phyloP scores from a whole-genome alignment of 1,284 basidiomycete genomes.

The Trametes pubescens region DNA sequence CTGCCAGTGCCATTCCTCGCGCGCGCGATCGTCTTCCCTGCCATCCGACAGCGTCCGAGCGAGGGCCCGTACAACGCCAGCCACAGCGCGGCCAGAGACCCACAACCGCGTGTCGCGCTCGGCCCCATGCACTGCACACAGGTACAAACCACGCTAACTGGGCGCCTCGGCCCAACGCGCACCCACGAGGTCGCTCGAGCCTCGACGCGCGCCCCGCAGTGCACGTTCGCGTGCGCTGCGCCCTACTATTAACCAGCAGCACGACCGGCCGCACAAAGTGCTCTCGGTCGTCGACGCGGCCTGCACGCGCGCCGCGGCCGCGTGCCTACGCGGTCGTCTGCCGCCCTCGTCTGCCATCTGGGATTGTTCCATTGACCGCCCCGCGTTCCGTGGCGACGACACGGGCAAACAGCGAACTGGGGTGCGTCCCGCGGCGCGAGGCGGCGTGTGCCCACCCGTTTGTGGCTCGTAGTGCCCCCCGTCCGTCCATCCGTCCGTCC shows the following conservation, averaged over 20 bases:
- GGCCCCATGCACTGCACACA: conserved; percentile 21
- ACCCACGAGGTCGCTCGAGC: conserved; percentile 20
- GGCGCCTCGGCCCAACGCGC: conserved; percentile 15
- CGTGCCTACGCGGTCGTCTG: conserved; percentile 17
- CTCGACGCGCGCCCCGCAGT: conserved; percentile 12
- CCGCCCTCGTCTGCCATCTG: conserved; percentile 18
- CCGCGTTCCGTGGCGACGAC: conserved; percentile 23
- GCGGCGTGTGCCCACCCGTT: conserved; percentile 6
- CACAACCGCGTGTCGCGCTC: conserved; percentile 21
- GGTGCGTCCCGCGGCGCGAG: conserved; percentile 23
- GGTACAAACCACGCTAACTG: conserved; percentile 14
- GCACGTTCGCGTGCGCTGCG: conserved; percentile 20
- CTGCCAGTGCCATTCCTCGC: background rate
- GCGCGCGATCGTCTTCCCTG: conserved; percentile 6
- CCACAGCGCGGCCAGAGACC: conserved; percentile 11
- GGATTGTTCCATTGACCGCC: conserved; percentile 16
- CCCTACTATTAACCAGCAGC: conserved; percentile 18
- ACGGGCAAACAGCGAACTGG: conserved; percentile 9
- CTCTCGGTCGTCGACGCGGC: background rate
- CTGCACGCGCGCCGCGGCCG: conserved; percentile 14
- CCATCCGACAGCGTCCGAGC: conserved; percentile 9
- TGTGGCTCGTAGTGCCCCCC: conserved; percentile 1
- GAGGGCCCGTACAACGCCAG: conserved; percentile 19
- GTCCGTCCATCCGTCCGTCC: conserved; percentile 5
- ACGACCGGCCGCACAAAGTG: conserved; percentile 22